phyloP scores from a whole-genome alignment of 106 monocot species.

The Posidonia australis region DNA sequence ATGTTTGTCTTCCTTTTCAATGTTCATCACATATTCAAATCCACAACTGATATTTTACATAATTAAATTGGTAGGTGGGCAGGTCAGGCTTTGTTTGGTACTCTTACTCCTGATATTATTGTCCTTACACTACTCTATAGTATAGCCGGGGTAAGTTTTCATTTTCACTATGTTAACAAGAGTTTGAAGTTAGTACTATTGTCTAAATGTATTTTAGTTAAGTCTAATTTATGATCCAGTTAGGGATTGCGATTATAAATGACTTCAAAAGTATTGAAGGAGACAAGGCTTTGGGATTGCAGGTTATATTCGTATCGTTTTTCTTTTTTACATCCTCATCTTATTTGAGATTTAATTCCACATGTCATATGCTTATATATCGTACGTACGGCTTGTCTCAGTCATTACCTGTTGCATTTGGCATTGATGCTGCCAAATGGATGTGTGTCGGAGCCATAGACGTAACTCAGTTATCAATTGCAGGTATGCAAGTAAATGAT shows the following conservation, averaged over 20 bases:
- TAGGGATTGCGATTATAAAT: slow-evolving; percentile 92
- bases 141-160: slow-evolving; percentile 79
- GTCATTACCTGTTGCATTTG: slow-evolving; percentile 97
- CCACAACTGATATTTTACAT: neutral
- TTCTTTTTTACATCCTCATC: neutral
- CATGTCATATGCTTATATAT: too few species aligned
- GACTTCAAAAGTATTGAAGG: slow-evolving; percentile 98
- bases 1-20: neutral
- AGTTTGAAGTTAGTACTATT: slow-evolving; percentile 33
- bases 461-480: slow-evolving; percentile 84
- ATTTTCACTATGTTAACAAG: slow-evolving; percentile 40
- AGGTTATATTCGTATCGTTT: slow-evolving; percentile 40
- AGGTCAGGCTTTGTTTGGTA: slow-evolving; percentile 93
- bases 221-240: slow-evolving; percentile 32
- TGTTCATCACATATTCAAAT: too few species aligned
- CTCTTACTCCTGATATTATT: slow-evolving; percentile 77
- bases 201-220: neutral
- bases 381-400: slow-evolving; percentile 18
- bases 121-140: slow-evolving; percentile 90
- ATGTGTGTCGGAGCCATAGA: slow-evolving; percentile 96
- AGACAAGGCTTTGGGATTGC: slow-evolving; percentile 75
- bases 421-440: slow-evolving; percentile 87
- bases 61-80: slow-evolving; percentile 70
- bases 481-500: slow-evolving; percentile 29
- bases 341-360: too few species aligned